phyloP scores from a whole-genome alignment of 2,329 filamentous ascomycete species.

The Cryphonectria carpinicola region DNA sequence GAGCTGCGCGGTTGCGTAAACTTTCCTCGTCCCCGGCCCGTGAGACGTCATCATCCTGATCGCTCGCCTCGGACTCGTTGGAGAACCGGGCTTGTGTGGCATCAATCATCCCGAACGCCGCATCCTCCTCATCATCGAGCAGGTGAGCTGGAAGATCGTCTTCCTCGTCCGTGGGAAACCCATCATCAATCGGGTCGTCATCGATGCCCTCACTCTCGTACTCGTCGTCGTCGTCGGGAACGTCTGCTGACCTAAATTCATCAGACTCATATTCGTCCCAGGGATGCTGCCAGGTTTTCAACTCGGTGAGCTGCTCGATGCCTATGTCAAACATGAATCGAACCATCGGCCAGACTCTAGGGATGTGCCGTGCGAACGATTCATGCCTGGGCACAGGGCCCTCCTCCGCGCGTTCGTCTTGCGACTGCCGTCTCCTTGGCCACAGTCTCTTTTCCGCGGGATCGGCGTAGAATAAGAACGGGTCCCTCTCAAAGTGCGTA shows the following conservation, averaged over 20 bases:
- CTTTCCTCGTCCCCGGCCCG: neutral
- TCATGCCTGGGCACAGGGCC: neutral
- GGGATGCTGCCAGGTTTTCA: constrained; percentile 12
- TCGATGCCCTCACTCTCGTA: constrained; percentile 48
- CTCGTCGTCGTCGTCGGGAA: constrained; percentile 32
- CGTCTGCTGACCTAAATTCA: constrained; percentile 22
- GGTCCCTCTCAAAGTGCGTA: neutral
- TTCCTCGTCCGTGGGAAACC: constrained; percentile 30
- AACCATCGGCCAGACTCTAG: constrained; percentile 39
- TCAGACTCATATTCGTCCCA: constrained; percentile 26
- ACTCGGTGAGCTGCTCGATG: constrained; percentile 27
- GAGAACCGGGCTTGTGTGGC: neutral
- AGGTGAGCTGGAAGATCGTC: constrained; percentile 29
- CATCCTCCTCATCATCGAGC: constrained; percentile 28
- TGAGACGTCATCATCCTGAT: neutral
- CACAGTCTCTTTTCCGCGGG: neutral
- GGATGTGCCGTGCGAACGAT: constrained; percentile 3
- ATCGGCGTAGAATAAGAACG: neutral
- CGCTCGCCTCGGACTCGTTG: constrained; percentile 5
- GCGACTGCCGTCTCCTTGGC: neutral
- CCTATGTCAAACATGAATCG: constrained; percentile 33
- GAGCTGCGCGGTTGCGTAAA: neutral
- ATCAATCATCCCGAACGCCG: neutral
- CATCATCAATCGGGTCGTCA: constrained; percentile 38
- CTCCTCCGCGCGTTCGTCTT: neutral